These are phyloP conservation scores for Acanthamoeba rhysodes DNA, from an alignment of 208 protist genomes.

Conservation along the genomic window DNA sequence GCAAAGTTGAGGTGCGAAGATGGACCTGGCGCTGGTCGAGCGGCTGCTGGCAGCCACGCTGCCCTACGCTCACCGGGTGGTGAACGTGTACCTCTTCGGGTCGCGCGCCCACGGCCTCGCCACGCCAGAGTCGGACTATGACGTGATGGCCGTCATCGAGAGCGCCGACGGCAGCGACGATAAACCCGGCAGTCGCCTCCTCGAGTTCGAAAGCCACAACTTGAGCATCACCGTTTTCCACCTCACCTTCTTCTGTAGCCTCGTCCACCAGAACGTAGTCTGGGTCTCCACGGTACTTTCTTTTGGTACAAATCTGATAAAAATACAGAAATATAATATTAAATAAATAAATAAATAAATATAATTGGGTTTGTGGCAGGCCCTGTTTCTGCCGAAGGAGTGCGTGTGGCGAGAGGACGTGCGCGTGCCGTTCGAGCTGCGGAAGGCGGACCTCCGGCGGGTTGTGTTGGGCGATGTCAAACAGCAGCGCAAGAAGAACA, in stretches of 20 bases:
- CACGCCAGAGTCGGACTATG: not conserved
- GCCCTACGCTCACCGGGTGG: not conserved
- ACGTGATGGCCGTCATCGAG: not conserved
- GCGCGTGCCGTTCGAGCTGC: not conserved
- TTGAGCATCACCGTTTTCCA: not conserved
- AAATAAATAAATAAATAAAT: no score
- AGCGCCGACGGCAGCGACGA: not conserved
- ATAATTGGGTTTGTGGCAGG: not conserved
- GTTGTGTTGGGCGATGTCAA: not conserved
- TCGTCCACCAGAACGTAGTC: not conserved
- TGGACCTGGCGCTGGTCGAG: not conserved
- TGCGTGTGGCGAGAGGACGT: slow-evolving; percentile 11
- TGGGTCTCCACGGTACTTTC: not conserved
- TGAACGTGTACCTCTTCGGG: not conserved
- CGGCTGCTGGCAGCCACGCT: not conserved
- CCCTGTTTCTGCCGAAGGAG: not conserved
- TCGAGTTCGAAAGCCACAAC: not conserved
- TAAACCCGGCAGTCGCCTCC: not conserved
- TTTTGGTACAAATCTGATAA: no score
- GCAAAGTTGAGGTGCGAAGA: no score
- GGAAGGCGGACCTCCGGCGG: not conserved
- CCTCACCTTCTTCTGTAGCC: not conserved
- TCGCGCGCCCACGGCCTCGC: not conserved
- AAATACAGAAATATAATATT: no score
- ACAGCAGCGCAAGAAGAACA: slow-evolving; percentile 25